Evolutionary conservation across 1,284 basidiomycete genomes (phyloP).

Genomic region (Pseudozyma hubeiensis): DNA sequence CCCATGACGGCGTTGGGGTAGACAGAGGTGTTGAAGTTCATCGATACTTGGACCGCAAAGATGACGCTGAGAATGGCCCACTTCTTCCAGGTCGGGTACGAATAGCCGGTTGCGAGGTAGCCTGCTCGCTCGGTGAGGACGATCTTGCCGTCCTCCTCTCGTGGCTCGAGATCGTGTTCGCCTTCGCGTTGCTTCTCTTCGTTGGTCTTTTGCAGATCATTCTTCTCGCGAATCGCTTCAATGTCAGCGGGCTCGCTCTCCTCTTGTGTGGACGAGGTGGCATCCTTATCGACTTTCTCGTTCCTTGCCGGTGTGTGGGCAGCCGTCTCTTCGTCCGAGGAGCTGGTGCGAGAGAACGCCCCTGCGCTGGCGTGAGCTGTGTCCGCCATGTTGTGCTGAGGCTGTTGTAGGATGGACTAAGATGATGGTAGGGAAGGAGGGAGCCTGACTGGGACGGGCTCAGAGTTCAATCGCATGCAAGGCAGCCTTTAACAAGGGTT

Average conservation of each 20-base stretch:
- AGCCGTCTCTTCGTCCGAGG: constrained; percentile 30
- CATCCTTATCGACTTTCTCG: constrained; percentile 10
- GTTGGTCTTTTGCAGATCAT: constrained; percentile 45
- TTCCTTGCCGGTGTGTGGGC: constrained; percentile 11
- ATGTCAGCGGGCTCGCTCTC: constrained; percentile 18
- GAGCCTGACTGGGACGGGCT: too few relatives aligned
- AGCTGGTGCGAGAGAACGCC: constrained; percentile 17
- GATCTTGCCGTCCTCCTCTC: constrained; percentile 63
- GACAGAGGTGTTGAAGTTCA: constrained; percentile 69
- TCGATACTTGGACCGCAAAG: constrained; percentile 69
- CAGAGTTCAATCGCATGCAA: too few relatives aligned
- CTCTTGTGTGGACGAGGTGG: constrained; percentile 14
- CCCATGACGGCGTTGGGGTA: constrained; percentile 66
- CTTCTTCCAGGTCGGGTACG: constrained; percentile 66
- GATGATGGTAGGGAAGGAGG: neutral
- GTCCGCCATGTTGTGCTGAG: constrained; percentile 15
- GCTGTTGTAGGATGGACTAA: too few relatives aligned
- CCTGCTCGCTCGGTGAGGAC: constrained; percentile 67
- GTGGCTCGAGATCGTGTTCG: constrained; percentile 42
- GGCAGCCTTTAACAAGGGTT: too few relatives aligned
- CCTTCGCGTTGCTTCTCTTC: constrained; percentile 50
- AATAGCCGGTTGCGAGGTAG: constrained; percentile 62
- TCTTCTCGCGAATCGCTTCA: constrained; percentile 42
- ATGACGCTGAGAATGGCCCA: constrained; percentile 70
- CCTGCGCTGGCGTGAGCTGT: neutral